Evolutionary conservation across 192 early-diverging fungal species (phyloP).

Genomic region (Oehlia diaphana): DNA sequence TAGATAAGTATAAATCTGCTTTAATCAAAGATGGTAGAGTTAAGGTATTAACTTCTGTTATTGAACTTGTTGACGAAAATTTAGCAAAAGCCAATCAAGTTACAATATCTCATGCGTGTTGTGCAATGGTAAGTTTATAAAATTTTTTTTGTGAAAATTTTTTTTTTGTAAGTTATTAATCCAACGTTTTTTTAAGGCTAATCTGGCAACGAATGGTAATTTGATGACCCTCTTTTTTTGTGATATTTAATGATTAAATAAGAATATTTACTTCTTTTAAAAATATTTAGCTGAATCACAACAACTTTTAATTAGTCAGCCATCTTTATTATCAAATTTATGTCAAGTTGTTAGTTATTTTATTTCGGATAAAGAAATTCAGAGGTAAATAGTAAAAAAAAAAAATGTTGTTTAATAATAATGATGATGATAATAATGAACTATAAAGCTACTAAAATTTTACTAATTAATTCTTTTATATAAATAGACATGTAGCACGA

Average conservation of each 20-base stretch:
- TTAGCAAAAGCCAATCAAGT: slow-evolving; percentile 27
- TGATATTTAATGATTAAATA: not conserved
- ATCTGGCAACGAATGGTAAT: slow-evolving; percentile 58
- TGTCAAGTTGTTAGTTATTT: slow-evolving; percentile 45
- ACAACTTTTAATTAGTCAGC: slow-evolving; percentile 49
- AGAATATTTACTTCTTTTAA: not conserved
- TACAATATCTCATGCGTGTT: slow-evolving; percentile 53
- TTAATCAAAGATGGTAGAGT: slow-evolving; percentile 36
- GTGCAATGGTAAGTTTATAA: slow-evolving; percentile 43
- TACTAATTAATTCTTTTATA: not conserved
- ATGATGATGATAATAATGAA: not conserved
- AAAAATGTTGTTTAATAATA: too few species aligned
- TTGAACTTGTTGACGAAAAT: not conserved
- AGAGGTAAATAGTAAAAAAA: slow-evolving; percentile 33
- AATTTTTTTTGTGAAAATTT: not conserved
- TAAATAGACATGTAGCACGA: slow-evolving; percentile 50
- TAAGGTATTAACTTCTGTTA: not conserved
- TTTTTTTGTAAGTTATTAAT: not conserved
- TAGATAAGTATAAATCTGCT: slow-evolving; percentile 44
- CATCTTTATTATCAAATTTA: slow-evolving; percentile 44
- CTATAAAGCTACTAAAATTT: not conserved
- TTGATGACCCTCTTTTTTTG: not conserved
- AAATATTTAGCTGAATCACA: slow-evolving; percentile 42
- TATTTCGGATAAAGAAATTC: slow-evolving; percentile 48
- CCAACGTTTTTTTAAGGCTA: slow-evolving; percentile 37